Evolutionary conservation across 2,329 filamentous ascomycete genomes (phyloP).

Genomic region (Trichoderma pleuroti): DNA sequence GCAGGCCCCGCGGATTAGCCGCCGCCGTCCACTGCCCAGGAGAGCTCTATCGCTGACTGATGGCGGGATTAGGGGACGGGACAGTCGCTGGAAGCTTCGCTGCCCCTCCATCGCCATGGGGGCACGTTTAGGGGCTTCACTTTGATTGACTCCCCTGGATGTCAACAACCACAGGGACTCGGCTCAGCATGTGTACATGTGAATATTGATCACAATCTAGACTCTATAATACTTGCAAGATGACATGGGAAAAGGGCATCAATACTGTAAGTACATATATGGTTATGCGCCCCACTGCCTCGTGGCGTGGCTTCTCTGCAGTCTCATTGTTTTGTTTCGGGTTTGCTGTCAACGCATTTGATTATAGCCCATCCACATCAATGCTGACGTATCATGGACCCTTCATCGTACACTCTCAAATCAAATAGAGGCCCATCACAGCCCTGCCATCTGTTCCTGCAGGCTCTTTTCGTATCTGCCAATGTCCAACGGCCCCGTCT

Average conservation of each 20-base stretch:
- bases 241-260: not conserved
- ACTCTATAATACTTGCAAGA: too few relatives aligned
- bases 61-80: not conserved
- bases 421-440: not conserved
- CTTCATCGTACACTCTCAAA: not conserved
- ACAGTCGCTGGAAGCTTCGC: not conserved
- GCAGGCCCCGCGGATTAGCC: slow-evolving; percentile 17
- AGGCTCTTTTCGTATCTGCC: slow-evolving; percentile 66
- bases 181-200: too few relatives aligned
- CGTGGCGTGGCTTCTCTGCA: not conserved
- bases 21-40: not conserved
- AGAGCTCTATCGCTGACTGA: not conserved
- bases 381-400: not conserved
- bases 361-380: not conserved
- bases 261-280: not conserved
- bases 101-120: not conserved
- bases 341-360: not conserved
- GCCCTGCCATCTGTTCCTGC: slow-evolving; percentile 29
- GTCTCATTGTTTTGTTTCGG: not conserved
- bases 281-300: not conserved
- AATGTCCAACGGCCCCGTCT: slow-evolving; percentile 68
- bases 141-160: not conserved
- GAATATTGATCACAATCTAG: not conserved
- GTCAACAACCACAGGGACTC: not conserved
- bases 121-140: not conserved